These are phyloP conservation scores for Closterium sp. DNA, from an alignment of 139 green algal species.

Conservation along the genomic window DNA sequence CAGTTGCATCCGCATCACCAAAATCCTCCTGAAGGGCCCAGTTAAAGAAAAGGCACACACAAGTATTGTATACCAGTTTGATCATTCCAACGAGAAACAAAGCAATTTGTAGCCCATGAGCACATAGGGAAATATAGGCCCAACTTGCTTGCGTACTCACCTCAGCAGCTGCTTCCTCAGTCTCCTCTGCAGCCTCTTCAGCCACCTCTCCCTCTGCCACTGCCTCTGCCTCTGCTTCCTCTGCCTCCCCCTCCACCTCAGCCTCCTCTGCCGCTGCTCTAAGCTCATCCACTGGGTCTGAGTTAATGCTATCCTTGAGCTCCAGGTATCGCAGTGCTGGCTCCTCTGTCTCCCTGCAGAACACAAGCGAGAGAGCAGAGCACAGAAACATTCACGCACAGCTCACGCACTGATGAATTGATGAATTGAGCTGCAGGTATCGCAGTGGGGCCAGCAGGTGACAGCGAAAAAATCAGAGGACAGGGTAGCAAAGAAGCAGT, in stretches of 20 bases:
- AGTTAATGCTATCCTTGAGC: neutral
- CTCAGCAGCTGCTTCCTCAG: neutral
- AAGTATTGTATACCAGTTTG: no score
- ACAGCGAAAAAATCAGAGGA: no score
- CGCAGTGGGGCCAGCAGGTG: no score
- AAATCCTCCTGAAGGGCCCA: neutral
- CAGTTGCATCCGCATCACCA: neutral
- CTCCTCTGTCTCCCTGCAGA: neutral
- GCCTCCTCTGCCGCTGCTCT: no score
- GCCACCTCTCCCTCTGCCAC: neutral
- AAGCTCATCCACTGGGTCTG: neutral
- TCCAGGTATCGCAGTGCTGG: neutral
- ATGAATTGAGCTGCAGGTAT: no score
- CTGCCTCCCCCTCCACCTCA: neutral
- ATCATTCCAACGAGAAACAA: no score
- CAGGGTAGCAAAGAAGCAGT: no score
- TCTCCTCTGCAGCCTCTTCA: neutral
- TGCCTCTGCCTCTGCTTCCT: neutral
- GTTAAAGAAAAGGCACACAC: no score
- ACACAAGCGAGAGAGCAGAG: neutral
- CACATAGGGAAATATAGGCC: no score
- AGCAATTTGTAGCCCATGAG: no score
- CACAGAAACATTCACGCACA: neutral
- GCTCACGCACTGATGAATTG: no score
- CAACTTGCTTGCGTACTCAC: neutral